Evolutionary conservation across 2,329 filamentous ascomycete genomes (phyloP), one percentile per base, ranked within the genome.

Genomic region (Colletotrichum chlorophyti): DNA sequence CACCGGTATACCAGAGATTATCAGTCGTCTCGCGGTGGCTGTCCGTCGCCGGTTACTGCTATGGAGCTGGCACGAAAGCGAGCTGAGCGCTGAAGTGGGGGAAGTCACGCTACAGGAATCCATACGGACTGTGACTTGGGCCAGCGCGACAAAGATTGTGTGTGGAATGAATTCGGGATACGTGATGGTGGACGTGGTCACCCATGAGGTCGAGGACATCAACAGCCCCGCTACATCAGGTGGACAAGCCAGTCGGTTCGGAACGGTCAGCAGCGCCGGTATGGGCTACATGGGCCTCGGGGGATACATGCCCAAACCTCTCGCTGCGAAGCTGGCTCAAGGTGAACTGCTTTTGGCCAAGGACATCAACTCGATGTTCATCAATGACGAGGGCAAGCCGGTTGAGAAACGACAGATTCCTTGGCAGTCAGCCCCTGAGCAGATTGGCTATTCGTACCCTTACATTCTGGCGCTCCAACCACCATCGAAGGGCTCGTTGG

Each of bases 261-360:
- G 92, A 6, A 90, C 91, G 2, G 88, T 94, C 62, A 90, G 89
- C 59, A 90, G 88, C 52, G 90, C 89, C 7, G 91, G 92, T 43
- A 97, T 98, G 92, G 93, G 93, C 40, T 98, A 98, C 70, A 96
- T 98, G 84, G 94, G 94, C 1, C 88, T 98, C 70, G 93, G 91
- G 46, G 91, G 91, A 37, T 95, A 93, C 78, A 91, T 94, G 53
- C 94, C 95, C 2, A 96, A 91, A 68, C 96, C 95, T 6, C 81
- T 99, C 66, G 91, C 91, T 6, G 89, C 93, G 6, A 89, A 89
- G 65, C 81, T 99, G 11, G 85, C 86, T 3, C 91, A 96, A 63
- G 91, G 91, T 5, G 86, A 97, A 74, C 85, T 98, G 70, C 77
- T 99, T 58, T 81, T 99, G n/a, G 92, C 94, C n/a, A 97, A 96